phyloP scores from a whole-genome alignment of 2,329 filamentous ascomycete genomes.

The Capronia americana region DNA sequence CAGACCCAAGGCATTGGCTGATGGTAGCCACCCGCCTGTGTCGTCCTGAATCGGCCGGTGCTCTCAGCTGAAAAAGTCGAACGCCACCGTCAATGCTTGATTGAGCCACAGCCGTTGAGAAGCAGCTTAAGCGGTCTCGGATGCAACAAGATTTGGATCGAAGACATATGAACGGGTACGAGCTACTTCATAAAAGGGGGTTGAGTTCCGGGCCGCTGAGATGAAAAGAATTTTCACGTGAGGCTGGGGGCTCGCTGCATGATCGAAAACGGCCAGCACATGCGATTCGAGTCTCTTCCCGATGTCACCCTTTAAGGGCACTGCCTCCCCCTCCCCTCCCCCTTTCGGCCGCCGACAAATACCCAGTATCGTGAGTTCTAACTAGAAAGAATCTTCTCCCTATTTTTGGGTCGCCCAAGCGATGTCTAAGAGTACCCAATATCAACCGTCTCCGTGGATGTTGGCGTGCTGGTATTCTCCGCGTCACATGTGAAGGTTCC shows the following conservation, averaged over 20 bases:
- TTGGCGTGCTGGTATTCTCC: background rate
- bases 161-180: no score
- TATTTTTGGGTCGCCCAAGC: constrained; percentile 13
- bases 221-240: background rate
- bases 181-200: background rate
- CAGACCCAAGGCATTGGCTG: constrained; percentile 2
- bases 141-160: background rate
- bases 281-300: no score
- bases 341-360: background rate
- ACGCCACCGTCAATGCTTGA: background rate
- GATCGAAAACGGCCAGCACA: no score
- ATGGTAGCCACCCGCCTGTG: background rate
- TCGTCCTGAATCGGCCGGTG: background rate
- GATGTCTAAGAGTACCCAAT: background rate
- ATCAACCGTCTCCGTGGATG: background rate
- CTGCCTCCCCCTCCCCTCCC: background rate
- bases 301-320: background rate
- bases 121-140: background rate
- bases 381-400: background rate
- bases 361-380: no score
- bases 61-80: constrained; percentile 7
- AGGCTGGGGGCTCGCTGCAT: background rate
- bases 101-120: constrained; percentile 7
- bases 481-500: background rate
- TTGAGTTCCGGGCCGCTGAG: background rate